Conservation (phyloP, 177 flowering plant species). For the Vitis hybrid region DNA sequence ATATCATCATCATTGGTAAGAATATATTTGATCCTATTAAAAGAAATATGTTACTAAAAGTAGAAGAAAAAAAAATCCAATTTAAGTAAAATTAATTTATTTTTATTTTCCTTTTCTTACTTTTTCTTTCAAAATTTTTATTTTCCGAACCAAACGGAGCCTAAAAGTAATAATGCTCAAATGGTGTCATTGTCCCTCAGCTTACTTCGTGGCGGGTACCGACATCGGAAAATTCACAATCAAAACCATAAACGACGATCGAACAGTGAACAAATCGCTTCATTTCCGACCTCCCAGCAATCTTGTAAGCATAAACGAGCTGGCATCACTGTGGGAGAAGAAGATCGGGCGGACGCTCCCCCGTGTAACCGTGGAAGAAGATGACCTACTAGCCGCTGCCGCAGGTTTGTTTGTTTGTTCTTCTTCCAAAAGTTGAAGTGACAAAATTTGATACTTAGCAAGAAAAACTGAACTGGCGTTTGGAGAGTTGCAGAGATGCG, state of each 20-base stretch:
- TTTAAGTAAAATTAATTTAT: too few species aligned
- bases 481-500: conserved; percentile 27
- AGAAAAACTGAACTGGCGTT: too few species aligned
- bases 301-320: conserved; percentile 57
- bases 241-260: conserved; percentile 41
- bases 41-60: too few species aligned
- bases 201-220: conserved; percentile 70
- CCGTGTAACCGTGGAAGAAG: conserved; percentile 36
- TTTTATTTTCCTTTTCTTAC: too few species aligned
- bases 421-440: too few species aligned
- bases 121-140: too few species aligned
- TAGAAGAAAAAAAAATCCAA: too few species aligned
- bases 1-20: too few species aligned
- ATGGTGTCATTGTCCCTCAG: conserved; percentile 23
- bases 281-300: conserved; percentile 66
- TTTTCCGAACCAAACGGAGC: too few species aligned
- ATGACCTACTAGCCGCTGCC: conserved; percentile 19
- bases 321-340: conserved; percentile 69
- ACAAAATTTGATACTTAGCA: too few species aligned
- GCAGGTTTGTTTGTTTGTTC: not conserved
- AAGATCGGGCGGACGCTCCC: conserved; percentile 60
- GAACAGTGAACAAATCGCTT: conserved; percentile 56
- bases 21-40: too few species aligned
- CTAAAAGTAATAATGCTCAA: too few species aligned
- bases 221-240: conserved; percentile 78